Conservation (phyloP, 805 yeast genomes). For the Saccharomycopsis vini region DNA sequence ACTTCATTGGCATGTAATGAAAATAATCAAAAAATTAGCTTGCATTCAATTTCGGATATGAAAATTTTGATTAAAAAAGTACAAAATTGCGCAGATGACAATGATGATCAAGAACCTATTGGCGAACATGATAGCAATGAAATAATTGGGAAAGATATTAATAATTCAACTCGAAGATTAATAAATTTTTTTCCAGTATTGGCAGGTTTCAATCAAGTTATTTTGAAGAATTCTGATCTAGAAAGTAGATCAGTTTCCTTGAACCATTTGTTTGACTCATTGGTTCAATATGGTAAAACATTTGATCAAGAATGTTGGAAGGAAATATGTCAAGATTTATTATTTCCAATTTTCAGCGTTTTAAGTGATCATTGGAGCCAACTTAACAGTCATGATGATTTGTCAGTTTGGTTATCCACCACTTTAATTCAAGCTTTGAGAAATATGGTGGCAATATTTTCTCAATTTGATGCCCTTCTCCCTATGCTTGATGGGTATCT, state of each 20-base stretch:
- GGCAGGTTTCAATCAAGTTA: constrained; percentile 75
- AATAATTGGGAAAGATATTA: neutral
- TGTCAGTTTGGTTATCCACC: constrained; percentile 94
- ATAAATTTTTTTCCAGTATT: constrained; percentile 83
- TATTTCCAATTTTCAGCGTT: constrained; percentile 86
- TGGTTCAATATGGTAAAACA: constrained; percentile 69
- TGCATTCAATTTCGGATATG: constrained; percentile 72
- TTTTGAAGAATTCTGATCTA: constrained; percentile 87
- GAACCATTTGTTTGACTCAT: constrained; percentile 69
- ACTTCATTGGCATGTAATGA: constrained; percentile 80
- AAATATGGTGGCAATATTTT: constrained; percentile 74
- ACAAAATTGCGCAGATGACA: constrained; percentile 21
- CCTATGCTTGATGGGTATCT: constrained; percentile 72
- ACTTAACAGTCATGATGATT: constrained; percentile 65
- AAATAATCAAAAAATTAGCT: constrained; percentile 67
- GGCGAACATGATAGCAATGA: neutral
- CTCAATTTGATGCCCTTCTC: constrained; percentile 68
- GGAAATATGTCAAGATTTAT: constrained; percentile 59
- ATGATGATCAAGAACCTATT: constrained; percentile 12
- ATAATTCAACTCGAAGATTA: too few relatives aligned
- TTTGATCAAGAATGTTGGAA: constrained; percentile 80
- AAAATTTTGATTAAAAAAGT: constrained; percentile 51
- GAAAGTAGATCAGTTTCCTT: constrained; percentile 90
- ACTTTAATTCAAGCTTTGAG: constrained; percentile 92
- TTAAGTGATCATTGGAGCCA: constrained; percentile 67